phyloP scores from a whole-genome alignment of 768 basidiomycete species.

The Austroboletus eburneus region DNA sequence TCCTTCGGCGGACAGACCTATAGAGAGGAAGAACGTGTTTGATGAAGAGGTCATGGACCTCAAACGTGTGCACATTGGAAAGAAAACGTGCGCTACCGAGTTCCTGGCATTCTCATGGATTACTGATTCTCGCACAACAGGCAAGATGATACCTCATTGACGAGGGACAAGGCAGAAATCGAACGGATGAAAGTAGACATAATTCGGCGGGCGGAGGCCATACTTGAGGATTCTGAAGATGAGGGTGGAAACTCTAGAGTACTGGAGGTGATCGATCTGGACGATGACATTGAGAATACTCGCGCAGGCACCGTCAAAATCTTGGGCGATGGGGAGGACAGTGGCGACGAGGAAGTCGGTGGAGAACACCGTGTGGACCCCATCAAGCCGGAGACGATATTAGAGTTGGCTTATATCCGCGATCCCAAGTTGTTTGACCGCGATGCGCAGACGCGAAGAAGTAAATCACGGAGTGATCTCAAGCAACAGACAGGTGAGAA shows the following conservation, averaged over 20 bases:
- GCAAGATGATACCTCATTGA: slow-evolving; percentile 40
- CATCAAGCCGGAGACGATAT: slow-evolving; percentile 51
- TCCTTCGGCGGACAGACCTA: slow-evolving; percentile 15
- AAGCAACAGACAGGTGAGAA: slow-evolving; percentile 60
- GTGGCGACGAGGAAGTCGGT: slow-evolving; percentile 35
- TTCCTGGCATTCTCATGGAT: not conserved
- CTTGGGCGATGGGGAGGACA: slow-evolving; percentile 55
- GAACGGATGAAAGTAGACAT: slow-evolving; percentile 83
- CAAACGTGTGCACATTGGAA: slow-evolving; percentile 55
- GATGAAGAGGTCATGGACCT: slow-evolving; percentile 70
- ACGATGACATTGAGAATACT: slow-evolving; percentile 52
- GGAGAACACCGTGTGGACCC: slow-evolving; percentile 24
- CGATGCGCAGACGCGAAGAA: slow-evolving; percentile 66
- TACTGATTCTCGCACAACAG: slow-evolving; percentile 28
- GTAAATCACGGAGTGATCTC: slow-evolving; percentile 63
- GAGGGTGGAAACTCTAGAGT: slow-evolving; percentile 31
- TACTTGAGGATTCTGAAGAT: slow-evolving; percentile 63
- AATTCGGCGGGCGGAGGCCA: slow-evolving; percentile 66
- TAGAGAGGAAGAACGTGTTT: slow-evolving; percentile 67
- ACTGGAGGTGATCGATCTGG: slow-evolving; percentile 37
- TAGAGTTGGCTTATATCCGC: slow-evolving; percentile 74
- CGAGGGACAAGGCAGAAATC: slow-evolving; percentile 56
- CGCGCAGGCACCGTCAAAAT: slow-evolving; percentile 41
- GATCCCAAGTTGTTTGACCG: slow-evolving; percentile 75
- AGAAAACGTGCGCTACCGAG: slow-evolving; percentile 48